Evolutionary conservation across 176 grass and related monocot species (phyloP).

Genomic region (Raddia distichophylla): DNA sequence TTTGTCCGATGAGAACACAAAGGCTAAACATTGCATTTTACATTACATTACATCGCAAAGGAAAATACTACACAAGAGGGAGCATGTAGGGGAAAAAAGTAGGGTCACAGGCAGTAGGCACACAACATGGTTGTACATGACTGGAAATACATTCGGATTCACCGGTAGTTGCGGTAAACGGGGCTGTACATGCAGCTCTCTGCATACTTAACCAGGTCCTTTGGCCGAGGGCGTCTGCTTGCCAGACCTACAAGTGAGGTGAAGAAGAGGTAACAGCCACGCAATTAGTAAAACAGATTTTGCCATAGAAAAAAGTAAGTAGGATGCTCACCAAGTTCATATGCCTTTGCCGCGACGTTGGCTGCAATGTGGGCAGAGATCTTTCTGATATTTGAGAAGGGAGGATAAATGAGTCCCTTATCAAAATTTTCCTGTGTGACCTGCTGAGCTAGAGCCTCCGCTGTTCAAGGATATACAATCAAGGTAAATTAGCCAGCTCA

Average conservation of each 20-base stretch:
- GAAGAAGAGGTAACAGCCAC: conserved; percentile 2
- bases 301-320: background rate
- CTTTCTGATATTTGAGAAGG: conserved; percentile 88
- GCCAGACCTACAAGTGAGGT: conserved; percentile 54
- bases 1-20: conserved; percentile 1
- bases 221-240: conserved; percentile 59
- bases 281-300: background rate
- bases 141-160: conserved; percentile 16
- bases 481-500: conserved; percentile 1
- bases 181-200: conserved; percentile 93
- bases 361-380: conserved; percentile 84
- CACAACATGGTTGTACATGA: background rate
- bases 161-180: conserved; percentile 71
- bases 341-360: conserved; percentile 85
- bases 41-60: conserved; percentile 26
- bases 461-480: conserved; percentile 42
- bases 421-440: conserved; percentile 67
- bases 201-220: conserved; percentile 73
- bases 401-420: conserved; percentile 80
- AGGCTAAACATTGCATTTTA: conserved; percentile 23
- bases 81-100: background rate
- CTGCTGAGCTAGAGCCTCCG: conserved; percentile 83
- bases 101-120: too few relatives aligned
- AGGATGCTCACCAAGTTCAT: conserved; percentile 69
- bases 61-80: background rate